Evolutionary conservation across 768 basidiomycete genomes (phyloP).

Genomic region (Boletales sp.): DNA sequence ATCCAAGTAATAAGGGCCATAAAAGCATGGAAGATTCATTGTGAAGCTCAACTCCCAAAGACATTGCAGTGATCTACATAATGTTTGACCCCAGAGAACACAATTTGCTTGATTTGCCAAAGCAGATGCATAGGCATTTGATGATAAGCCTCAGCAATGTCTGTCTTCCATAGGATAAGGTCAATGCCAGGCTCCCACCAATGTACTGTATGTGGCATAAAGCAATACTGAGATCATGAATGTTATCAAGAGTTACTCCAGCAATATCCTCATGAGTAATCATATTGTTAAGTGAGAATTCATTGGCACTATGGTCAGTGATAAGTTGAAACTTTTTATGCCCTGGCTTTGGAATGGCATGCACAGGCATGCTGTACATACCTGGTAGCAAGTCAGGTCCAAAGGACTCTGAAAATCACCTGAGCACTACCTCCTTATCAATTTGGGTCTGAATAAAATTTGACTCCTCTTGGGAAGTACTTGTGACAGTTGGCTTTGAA

Average conservation of each 20-base stretch:
- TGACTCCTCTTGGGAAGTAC: too few relatives aligned
- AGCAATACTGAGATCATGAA: conserved; percentile 28
- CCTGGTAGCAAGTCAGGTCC: conserved; percentile 30
- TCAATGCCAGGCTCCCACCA: fast-evolving
- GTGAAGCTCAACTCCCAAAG: conserved; percentile 23
- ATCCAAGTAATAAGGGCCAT: conserved; percentile 32
- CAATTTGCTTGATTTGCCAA: conserved; percentile 42
- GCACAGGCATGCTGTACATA: conserved; percentile 40
- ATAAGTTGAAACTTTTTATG: conserved; percentile 34
- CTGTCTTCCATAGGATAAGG: conserved; percentile 29
- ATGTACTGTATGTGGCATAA: neutral
- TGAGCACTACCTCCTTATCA: neutral
- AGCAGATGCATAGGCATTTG: conserved; percentile 34
- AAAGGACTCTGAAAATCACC: conserved; percentile 10
- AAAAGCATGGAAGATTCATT: conserved; percentile 28
- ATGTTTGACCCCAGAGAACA: conserved; percentile 6
- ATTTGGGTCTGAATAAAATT: neutral
- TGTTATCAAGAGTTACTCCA: conserved; percentile 31
- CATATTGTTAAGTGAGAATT: conserved; percentile 35
- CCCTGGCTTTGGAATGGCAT: conserved; percentile 42
- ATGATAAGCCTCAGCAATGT: conserved; percentile 36
- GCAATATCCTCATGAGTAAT: conserved; percentile 12
- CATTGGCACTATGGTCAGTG: conserved; percentile 36
- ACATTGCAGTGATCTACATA: conserved; percentile 24
- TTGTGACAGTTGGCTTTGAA: too few relatives aligned